A percentile compares a stretch with the other conserved stretches of the same genome.
These are phyloP conservation scores for Mycogone perniciosa DNA, from an alignment of 2,329 filamentous ascomycete genomes.

Conservation along the genomic window DNA sequence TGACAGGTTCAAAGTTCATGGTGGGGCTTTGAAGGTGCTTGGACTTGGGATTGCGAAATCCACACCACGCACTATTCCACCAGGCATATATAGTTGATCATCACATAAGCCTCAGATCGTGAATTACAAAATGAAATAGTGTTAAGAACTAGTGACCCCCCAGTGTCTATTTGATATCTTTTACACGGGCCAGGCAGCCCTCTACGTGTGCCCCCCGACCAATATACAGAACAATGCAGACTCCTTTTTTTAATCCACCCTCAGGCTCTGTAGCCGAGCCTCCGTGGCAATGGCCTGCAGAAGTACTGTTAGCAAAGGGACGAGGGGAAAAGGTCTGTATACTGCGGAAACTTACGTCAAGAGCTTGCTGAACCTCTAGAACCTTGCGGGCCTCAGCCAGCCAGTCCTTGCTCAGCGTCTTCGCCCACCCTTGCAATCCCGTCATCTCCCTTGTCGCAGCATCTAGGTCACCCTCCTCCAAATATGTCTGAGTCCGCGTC, in stretches of 20 bases:
- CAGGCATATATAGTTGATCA: background rate
- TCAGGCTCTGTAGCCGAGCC: slow-evolving; percentile 79
- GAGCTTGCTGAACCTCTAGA: slow-evolving; percentile 88
- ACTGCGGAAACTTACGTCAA: slow-evolving; percentile 64
- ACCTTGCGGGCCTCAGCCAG: slow-evolving; percentile 83
- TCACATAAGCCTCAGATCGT: background rate
- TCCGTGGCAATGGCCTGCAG: slow-evolving; percentile 78
- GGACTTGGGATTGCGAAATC: no score
- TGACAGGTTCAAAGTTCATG: no score
- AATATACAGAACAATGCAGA: slow-evolving; percentile 33
- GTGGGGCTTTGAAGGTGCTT: no score
- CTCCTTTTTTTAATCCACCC: slow-evolving; percentile 57
- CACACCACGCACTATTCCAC: background rate
- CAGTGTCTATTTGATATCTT: slow-evolving; percentile 31
- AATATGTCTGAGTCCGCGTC: slow-evolving; percentile 76
- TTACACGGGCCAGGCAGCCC: slow-evolving; percentile 27
- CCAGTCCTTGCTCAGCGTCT: slow-evolving; percentile 92
- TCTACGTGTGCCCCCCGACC: slow-evolving; percentile 23
- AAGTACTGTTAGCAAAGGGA: slow-evolving; percentile 20
- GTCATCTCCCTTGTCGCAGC: slow-evolving; percentile 94
- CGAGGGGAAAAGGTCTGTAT: no score
- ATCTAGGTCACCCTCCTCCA: slow-evolving; percentile 92
- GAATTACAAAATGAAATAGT: background rate
- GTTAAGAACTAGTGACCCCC: slow-evolving; percentile 4
- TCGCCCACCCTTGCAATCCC: slow-evolving; percentile 84